Base-by-base conservation (phyloP, 331 rosid species). In the Acacia concinna region DNA sequence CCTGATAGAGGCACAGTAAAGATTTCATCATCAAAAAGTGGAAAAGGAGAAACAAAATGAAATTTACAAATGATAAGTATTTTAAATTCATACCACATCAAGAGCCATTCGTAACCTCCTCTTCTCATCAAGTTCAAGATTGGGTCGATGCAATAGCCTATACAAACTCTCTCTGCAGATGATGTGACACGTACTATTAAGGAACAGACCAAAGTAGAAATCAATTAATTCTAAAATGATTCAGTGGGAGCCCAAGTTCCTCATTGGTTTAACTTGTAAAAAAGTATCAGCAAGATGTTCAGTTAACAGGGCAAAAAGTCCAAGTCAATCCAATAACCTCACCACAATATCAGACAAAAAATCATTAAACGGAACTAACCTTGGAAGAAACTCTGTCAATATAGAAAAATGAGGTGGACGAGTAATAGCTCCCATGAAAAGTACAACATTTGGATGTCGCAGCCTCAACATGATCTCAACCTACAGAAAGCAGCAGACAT, bases 361-460 rank as follows among this genome's bases (percentile, higher is more conserved):
- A 64, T 34, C 44, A 41, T 63, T 47, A 51, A 79, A 71, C 66
- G 32, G 74, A 82, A 84, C 73, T 34, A 84, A 96, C 99, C 94
- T 87, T 43, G 94, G 98, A 83, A 96, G 99, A 86, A 85, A 96
- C 84, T 96, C 99, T 31, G 97, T 96, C 83, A 96, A 86, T 81
- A 96, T 96, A 41, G 99, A 96, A 85, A 96, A 93, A 86, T 96
- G 92, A 8, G 99, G 99, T 56, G 94, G 78, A 30, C 96, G 88
- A 76, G 98, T 90, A 81, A 96, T 93, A 14, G 99, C 99, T 70
- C 99, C 99, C 97, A 96, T 96, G 86, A 96, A 96, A 82, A 96
- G 99, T 74, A 96, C 97, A 65, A 96, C 99, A 86, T 96, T 96
- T 64, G 99, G 99, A 88, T 96, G 99, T 78, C 99, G 90, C 81